Conservation (phyloP, 331 rosid species). For the Saraca asoca region DNA sequence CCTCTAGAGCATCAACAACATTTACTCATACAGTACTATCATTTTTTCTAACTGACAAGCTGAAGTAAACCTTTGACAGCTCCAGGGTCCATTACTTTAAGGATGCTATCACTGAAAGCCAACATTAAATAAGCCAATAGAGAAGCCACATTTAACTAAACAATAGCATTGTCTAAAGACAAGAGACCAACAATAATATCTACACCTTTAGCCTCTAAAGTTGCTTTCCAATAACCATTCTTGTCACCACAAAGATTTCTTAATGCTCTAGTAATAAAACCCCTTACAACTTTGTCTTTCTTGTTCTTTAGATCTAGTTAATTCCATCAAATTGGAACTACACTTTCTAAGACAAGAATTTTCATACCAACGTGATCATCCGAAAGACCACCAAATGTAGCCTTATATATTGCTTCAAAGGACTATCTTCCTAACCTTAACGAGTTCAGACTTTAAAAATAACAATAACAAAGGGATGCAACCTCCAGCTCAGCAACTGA, state of each 20-base stretch:
- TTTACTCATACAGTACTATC: conserved; percentile 88
- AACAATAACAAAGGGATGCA: conserved; percentile 93
- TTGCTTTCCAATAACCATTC: too few relatives aligned
- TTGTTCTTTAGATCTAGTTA: conserved; percentile 72
- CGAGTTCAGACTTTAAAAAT: conserved; percentile 75
- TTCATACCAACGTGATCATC: conserved; percentile 91
- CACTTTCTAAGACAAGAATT: conserved; percentile 93
- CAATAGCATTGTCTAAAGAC: too few relatives aligned
- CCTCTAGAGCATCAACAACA: conserved; percentile 98
- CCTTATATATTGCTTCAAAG: conserved; percentile 93
- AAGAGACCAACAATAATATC: too few relatives aligned
- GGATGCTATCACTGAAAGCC: conserved; percentile 93
- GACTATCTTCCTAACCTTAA: conserved; percentile 89
- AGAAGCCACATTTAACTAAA: too few relatives aligned
- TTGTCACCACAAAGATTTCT: too few relatives aligned
- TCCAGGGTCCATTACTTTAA: conserved; percentile 87
- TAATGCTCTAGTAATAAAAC: too few relatives aligned
- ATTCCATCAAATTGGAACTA: conserved; percentile 89
- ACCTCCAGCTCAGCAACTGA: too few relatives aligned
- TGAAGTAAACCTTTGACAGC: conserved; percentile 82
- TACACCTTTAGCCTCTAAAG: too few relatives aligned
- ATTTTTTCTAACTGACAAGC: conserved; percentile 77
- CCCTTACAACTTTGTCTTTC: conserved; percentile 83
- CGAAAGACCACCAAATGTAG: conserved; percentile 85
- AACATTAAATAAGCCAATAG: too few relatives aligned